These are phyloP conservation scores for Malassezia globosa DNA, from an alignment of 1,284 basidiomycete species.

Conservation along the genomic window DNA sequence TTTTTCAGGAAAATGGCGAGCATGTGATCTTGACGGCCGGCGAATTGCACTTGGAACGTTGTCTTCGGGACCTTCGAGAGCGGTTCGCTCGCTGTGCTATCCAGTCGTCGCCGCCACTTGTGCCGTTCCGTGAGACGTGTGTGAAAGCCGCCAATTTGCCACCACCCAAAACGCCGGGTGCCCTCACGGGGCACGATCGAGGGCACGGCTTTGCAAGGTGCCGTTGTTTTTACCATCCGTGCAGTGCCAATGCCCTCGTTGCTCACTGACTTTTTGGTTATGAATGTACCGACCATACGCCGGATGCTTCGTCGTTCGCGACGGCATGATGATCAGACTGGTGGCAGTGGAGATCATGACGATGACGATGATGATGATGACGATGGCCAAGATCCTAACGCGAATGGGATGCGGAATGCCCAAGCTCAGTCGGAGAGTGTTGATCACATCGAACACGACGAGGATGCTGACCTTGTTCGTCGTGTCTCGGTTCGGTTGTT, in stretches of 20 bases:
- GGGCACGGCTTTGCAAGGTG: conserved; percentile 59
- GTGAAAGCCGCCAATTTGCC: conserved; percentile 65
- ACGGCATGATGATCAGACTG: too few relatives aligned
- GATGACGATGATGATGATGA: conserved; percentile 36
- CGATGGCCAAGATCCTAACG: conserved; percentile 20
- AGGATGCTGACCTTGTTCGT: conserved; percentile 19
- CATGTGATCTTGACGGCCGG: conserved; percentile 94
- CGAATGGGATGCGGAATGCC: conserved; percentile 14
- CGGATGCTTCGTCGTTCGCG: conserved; percentile 25
- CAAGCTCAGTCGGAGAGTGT: not conserved
- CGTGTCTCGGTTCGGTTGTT: conserved; percentile 55
- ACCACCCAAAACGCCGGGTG: conserved; percentile 63
- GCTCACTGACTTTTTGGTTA: conserved; percentile 63
- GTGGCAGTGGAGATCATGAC: too few relatives aligned
- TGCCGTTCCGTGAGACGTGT: conserved; percentile 93
- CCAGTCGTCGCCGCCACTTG: conserved; percentile 85
- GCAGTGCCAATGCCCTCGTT: conserved; percentile 64
- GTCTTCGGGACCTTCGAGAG: conserved; percentile 85
- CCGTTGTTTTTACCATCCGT: conserved; percentile 72
- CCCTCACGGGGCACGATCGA: conserved; percentile 67
- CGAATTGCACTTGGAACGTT: conserved; percentile 92
- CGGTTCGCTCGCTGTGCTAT: conserved; percentile 87
- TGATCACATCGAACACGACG: conserved; percentile 10
- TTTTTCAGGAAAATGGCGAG: conserved; percentile 93
- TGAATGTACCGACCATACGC: conserved; percentile 55